Conservation (phyloP, 1,139 yeast species). For the Sugiyamaella neomexicana region DNA sequence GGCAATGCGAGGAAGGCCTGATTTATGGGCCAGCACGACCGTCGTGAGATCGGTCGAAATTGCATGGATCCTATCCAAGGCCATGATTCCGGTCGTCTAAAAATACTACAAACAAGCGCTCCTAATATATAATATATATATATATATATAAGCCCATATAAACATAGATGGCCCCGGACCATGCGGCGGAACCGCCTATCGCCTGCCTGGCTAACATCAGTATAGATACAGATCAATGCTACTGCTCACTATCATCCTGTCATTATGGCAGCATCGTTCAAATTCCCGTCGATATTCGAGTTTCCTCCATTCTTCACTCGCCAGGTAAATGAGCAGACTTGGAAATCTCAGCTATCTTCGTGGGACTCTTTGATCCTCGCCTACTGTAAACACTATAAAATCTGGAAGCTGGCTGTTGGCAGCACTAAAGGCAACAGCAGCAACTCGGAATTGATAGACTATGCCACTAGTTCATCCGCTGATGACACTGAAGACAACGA, state of each 20-base stretch:
- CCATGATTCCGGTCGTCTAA: background rate
- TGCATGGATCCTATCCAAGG: slow-evolving; percentile 17
- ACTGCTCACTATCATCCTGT: too few species aligned
- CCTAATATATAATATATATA: too few species aligned
- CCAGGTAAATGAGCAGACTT: slow-evolving; percentile 81
- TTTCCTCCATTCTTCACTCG: slow-evolving; percentile 92
- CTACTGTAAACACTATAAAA: slow-evolving; percentile 58
- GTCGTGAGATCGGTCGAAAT: slow-evolving; percentile 13
- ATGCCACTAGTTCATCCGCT: background rate
- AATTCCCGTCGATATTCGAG: slow-evolving; percentile 71
- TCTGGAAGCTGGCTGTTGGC: slow-evolving; percentile 47
- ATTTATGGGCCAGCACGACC: slow-evolving; percentile 19
- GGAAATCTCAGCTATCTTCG: slow-evolving; percentile 63
- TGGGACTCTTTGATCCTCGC: slow-evolving; percentile 59
- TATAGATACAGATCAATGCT: too few species aligned
- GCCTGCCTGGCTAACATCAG: too few species aligned
- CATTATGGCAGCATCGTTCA: slow-evolving; percentile 17
- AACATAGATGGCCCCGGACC: too few species aligned
- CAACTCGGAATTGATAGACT: slow-evolving; percentile 8
- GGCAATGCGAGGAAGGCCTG: slow-evolving; percentile 28
- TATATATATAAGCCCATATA: too few species aligned
- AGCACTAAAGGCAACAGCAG: slow-evolving; percentile 14
- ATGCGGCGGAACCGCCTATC: too few species aligned
- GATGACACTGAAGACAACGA: slow-evolving; percentile 12
- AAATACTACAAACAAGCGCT: background rate